A percentile compares a stretch with the other conserved stretches of the same genome.
phyloP scores from a whole-genome alignment of 371 early-diverging fungal genomes.

The Funneliformis caledonium region DNA sequence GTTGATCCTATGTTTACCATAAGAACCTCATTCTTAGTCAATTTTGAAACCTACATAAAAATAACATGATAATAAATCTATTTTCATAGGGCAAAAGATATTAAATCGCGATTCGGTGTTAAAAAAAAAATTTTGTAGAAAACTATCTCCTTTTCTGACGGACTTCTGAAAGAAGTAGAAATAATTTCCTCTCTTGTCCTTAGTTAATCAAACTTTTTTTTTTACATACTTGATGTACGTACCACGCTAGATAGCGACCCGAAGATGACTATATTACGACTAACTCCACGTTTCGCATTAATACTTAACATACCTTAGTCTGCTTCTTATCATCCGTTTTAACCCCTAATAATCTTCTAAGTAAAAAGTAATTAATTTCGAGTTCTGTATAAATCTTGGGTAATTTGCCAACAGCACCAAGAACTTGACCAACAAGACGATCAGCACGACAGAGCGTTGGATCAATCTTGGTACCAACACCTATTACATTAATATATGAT shows the following conservation, averaged over 20 bases:
- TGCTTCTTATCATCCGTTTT: constrained; percentile 97
- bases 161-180: not conserved
- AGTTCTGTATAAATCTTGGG: constrained; percentile 97
- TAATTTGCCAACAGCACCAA: constrained; percentile 95
- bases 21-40: constrained; percentile 94
- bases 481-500: constrained; percentile 41
- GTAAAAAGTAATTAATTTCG: constrained; percentile 96
- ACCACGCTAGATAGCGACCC: too few relatives aligned
- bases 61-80: too few relatives aligned
- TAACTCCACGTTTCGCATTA: too few relatives aligned
- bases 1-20: constrained; percentile 99
- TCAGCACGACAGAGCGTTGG: constrained; percentile 99
- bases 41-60: constrained; percentile 68
- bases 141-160: too few relatives aligned
- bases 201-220: too few relatives aligned
- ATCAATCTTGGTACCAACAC: constrained; percentile 99
- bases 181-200: too few relatives aligned
- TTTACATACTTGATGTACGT: too few relatives aligned
- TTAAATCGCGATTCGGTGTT: too few relatives aligned
- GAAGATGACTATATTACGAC: too few relatives aligned
- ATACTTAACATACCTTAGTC: constrained; percentile 70
- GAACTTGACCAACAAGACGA: constrained; percentile 98
- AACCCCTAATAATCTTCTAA: constrained; percentile 96
- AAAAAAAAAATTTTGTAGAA: too few relatives aligned
- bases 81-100: too few relatives aligned